These are phyloP conservation scores for Zygotorulaspora florentina DNA, from an alignment of 805 yeast genomes.

Conservation along the genomic window DNA sequence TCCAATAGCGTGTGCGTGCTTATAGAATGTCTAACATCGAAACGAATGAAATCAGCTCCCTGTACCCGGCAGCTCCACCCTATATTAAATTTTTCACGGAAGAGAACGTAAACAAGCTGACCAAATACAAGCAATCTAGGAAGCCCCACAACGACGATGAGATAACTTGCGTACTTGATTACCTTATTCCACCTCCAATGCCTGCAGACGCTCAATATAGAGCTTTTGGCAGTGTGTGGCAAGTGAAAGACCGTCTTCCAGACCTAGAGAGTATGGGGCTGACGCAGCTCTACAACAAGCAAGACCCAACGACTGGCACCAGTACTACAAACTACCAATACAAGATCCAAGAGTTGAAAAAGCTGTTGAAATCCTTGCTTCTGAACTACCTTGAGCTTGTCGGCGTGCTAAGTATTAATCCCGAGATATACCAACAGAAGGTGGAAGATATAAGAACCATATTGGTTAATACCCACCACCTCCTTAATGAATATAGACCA, in stretches of 20 bases:
- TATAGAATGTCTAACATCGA: conserved; percentile 16
- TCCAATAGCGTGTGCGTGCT: not conserved
- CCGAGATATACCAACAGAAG: conserved; percentile 56
- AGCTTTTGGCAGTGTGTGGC: conserved; percentile 91
- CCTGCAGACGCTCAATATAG: conserved; percentile 68
- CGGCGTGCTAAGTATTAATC: conserved; percentile 71
- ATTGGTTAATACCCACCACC: conserved; percentile 84
- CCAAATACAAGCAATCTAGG: conserved; percentile 23
- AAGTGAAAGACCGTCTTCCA: conserved; percentile 66
- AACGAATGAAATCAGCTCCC: conserved; percentile 49
- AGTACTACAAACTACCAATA: conserved; percentile 39
- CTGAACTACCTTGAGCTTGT: conserved; percentile 78
- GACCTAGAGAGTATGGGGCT: conserved; percentile 74
- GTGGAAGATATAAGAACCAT: conserved; percentile 77
- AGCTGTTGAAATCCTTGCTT: conserved; percentile 70
- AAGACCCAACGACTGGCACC: conserved; percentile 14
- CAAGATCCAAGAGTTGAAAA: conserved; percentile 69
- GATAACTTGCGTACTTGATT: conserved; percentile 38
- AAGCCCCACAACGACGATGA: conserved; percentile 45
- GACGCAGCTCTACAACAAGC: conserved; percentile 56
- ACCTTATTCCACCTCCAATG: conserved; percentile 58
- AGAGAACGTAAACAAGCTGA: conserved; percentile 52
- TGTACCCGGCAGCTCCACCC: conserved; percentile 95
- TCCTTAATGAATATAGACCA: conserved; percentile 87
- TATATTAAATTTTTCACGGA: conserved; percentile 68